Evolutionary conservation across 257 asterid species (phyloP).

Genomic region (Solanum bukasovii): DNA sequence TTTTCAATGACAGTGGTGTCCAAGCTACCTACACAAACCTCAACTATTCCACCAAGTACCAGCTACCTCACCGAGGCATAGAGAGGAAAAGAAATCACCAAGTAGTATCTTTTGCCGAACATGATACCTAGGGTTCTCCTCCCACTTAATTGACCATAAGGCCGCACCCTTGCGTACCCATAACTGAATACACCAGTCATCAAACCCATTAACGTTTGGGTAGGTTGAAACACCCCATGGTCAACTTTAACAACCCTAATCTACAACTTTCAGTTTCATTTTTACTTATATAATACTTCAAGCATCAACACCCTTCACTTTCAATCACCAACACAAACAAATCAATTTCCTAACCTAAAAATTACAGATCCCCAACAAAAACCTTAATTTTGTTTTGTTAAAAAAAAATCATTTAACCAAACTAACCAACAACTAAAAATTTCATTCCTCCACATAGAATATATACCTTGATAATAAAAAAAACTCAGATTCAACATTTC

Average conservation of each 20-base stretch:
- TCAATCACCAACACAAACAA: not conserved
- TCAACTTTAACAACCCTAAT: not conserved
- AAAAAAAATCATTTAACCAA: not conserved
- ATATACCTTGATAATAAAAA: not conserved
- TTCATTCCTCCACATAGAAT: not conserved
- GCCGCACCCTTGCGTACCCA: not conserved
- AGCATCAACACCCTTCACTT: not conserved
- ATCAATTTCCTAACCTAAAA: not conserved
- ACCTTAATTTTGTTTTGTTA: too few species aligned
- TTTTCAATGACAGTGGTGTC: not conserved
- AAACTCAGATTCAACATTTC: not conserved
- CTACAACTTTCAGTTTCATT: not conserved
- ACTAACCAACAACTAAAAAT: not conserved
- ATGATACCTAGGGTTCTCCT: not conserved
- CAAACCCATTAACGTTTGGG: not conserved
- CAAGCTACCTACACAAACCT: not conserved
- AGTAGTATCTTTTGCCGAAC: not conserved
- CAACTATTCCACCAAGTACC: not conserved
- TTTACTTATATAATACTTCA: not conserved
- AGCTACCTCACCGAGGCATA: not conserved
- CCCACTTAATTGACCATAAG: not conserved
- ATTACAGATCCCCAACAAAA: not conserved
- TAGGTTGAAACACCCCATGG: not conserved
- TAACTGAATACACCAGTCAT: not conserved
- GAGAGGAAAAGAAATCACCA: not conserved